These are phyloP conservation scores for Pisolithus orientalis DNA, from an alignment of 768 basidiomycete genomes.

Conservation along the genomic window DNA sequence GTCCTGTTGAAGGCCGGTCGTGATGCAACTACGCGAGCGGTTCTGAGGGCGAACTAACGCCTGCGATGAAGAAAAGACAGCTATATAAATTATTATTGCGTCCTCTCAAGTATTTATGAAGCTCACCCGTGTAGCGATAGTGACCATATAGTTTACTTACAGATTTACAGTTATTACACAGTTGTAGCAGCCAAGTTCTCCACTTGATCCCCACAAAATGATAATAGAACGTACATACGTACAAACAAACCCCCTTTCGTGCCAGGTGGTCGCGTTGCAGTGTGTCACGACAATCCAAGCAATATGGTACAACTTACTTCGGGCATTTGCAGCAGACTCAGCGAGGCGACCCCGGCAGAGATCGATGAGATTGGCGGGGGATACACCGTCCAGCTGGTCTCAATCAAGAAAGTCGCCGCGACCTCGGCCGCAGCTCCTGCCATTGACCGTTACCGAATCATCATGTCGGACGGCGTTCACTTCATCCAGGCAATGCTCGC, in stretches of 20 bases:
- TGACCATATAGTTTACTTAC: too few relatives aligned
- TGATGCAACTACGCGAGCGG: slow-evolving; percentile 72
- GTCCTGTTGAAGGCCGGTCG: slow-evolving; percentile 82
- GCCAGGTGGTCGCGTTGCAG: not conserved
- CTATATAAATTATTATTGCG: not conserved
- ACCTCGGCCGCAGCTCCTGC: slow-evolving; percentile 23
- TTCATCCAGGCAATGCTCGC: slow-evolving; percentile 94
- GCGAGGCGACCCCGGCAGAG: slow-evolving; percentile 29
- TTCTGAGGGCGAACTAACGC: slow-evolving; percentile 31
- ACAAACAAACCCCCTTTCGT: too few relatives aligned
- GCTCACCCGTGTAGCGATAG: too few relatives aligned
- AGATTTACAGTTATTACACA: too few relatives aligned
- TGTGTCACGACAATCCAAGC: not conserved
- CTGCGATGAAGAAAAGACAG: not conserved
- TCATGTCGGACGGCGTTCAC: slow-evolving; percentile 83
- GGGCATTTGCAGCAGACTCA: slow-evolving; percentile 50
- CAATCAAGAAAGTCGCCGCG: slow-evolving; percentile 66
- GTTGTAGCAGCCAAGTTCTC: too few relatives aligned
- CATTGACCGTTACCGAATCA: slow-evolving; percentile 66
- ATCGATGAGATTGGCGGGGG: slow-evolving; percentile 25
- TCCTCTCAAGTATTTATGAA: too few relatives aligned
- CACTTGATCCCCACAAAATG: too few relatives aligned
- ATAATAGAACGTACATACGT: too few relatives aligned
- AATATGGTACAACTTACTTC: slow-evolving; percentile 49
- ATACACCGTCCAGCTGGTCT: slow-evolving; percentile 72